Evolutionary conservation across 768 basidiomycete genomes (phyloP).

Genomic region (Tricholoma hemisulphureum): DNA sequence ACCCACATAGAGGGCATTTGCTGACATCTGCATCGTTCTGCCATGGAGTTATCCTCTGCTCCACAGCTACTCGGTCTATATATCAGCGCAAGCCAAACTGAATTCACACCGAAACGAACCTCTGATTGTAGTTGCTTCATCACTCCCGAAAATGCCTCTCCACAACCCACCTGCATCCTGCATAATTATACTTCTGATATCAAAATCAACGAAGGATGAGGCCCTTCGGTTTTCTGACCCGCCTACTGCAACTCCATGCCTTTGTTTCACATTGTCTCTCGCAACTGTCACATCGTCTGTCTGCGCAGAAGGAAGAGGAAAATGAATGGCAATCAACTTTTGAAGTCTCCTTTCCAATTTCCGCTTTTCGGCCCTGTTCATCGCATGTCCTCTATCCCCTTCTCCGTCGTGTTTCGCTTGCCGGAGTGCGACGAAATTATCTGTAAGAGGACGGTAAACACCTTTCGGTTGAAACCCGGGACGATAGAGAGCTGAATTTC

Average conservation of each 20-base stretch:
- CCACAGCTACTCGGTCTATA: slow-evolving; percentile 50
- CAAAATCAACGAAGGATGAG: slow-evolving; percentile 75
- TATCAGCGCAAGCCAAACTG: slow-evolving; percentile 4
- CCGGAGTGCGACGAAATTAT: slow-evolving; percentile 65
- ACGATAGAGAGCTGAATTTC: slow-evolving; percentile 64
- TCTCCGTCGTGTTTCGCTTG: slow-evolving; percentile 38
- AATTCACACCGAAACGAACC: slow-evolving; percentile 40
- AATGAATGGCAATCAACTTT: slow-evolving; percentile 79
- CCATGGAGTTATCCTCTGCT: slow-evolving; percentile 95
- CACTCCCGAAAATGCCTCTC: slow-evolving; percentile 54
- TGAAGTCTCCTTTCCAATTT: slow-evolving; percentile 85
- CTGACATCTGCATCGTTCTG: slow-evolving; percentile 75
- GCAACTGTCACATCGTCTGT: neutral
- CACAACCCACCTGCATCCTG: slow-evolving; percentile 65
- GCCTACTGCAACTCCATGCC: slow-evolving; percentile 13
- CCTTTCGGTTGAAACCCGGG: slow-evolving; percentile 94
- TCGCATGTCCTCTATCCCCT: slow-evolving; percentile 26
- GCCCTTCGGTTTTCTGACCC: slow-evolving; percentile 40
- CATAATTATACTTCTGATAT: slow-evolving; percentile 54
- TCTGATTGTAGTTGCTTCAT: slow-evolving; percentile 62
- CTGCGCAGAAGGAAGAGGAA: slow-evolving; percentile 34
- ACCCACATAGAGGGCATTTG: slow-evolving; percentile 87
- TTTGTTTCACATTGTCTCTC: slow-evolving; percentile 15
- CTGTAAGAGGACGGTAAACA: slow-evolving; percentile 74
- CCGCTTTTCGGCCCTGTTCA: slow-evolving; percentile 72